Evolutionary conservation across 1,284 basidiomycete genomes (phyloP).

Genomic region (Cryptococcus deneoformans): DNA sequence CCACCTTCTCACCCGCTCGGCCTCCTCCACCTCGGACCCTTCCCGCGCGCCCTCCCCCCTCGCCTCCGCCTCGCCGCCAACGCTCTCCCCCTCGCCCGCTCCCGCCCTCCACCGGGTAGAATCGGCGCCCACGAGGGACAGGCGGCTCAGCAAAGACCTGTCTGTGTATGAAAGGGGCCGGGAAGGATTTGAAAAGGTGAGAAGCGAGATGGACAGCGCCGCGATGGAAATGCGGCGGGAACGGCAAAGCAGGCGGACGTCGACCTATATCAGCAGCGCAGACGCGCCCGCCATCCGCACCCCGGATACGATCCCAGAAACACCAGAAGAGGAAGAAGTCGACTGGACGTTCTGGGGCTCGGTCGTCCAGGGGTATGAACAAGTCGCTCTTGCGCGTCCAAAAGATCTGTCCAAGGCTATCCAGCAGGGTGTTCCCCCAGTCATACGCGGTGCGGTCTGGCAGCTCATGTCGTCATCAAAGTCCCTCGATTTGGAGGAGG

Average conservation of each 20-base stretch:
- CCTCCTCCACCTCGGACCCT: constrained; percentile 6
- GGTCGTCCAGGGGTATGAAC: constrained; percentile 88
- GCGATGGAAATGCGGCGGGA: constrained; percentile 52
- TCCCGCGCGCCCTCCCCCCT: not conserved
- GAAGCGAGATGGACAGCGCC: constrained; percentile 45
- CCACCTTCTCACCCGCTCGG: constrained; percentile 18
- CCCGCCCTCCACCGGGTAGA: constrained; percentile 25
- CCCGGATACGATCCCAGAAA: not conserved
- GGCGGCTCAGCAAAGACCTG: constrained; percentile 36
- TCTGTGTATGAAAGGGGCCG: constrained; percentile 31
- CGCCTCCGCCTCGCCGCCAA: constrained; percentile 7
- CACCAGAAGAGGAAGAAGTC: constrained; percentile 11
- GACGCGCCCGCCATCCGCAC: too few relatives aligned
- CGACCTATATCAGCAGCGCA: too few relatives aligned
- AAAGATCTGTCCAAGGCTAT: constrained; percentile 84
- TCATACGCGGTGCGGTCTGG: constrained; percentile 84
- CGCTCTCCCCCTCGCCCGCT: not conserved
- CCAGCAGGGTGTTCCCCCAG: constrained; percentile 81
- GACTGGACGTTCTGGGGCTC: constrained; percentile 90
- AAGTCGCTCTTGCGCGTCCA: constrained; percentile 71
- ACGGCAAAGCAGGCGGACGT: constrained; percentile 59
- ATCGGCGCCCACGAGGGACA: constrained; percentile 30
- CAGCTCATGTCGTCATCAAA: constrained; percentile 97
- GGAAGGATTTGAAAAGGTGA: constrained; percentile 46
- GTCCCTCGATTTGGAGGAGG: constrained; percentile 78